phyloP scores from a whole-genome alignment of 495 filamentous ascomycete species.

The Neurospora hispaniola region DNA sequence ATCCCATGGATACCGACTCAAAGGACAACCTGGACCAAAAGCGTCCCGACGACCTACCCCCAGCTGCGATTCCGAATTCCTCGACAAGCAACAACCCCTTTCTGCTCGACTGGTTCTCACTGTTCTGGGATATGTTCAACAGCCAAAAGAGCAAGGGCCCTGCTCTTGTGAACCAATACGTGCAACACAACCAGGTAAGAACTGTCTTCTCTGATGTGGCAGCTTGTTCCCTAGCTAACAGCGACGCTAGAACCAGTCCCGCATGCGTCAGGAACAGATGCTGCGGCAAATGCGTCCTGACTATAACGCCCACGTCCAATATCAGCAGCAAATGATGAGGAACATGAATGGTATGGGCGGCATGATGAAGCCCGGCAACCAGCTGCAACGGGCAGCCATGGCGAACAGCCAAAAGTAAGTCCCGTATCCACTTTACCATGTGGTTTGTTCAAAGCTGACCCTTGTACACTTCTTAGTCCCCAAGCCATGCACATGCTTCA shows the following conservation, averaged over 20 bases:
- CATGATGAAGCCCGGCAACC: conserved; percentile 39
- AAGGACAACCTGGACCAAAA: conserved; percentile 69
- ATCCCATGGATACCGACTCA: conserved; percentile 69
- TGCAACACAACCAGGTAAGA: conserved; percentile 72
- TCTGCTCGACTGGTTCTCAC: conserved; percentile 85
- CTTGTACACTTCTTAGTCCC: conserved; percentile 36
- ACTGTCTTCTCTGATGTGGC: not conserved
- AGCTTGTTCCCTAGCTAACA: conserved; percentile 6
- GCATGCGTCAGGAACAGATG: conserved; percentile 44
- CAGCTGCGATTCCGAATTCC: conserved; percentile 43
- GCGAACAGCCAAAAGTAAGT: conserved; percentile 67
- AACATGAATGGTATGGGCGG: conserved; percentile 40
- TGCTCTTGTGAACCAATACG: conserved; percentile 53
- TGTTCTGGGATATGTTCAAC: conserved; percentile 92
- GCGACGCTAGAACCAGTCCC: conserved; percentile 46
- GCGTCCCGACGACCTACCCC: conserved; percentile 65
- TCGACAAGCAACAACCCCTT: conserved; percentile 63
- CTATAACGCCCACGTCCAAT: conserved; percentile 25
- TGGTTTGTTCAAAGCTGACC: conserved; percentile 15
- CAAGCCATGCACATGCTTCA: conserved; percentile 57
- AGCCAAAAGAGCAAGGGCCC: conserved; percentile 57
- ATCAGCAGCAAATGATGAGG: conserved; percentile 46
- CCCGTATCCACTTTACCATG: not conserved
- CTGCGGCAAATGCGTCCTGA: conserved; percentile 22
- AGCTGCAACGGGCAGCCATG: conserved; percentile 63